phyloP scores from a whole-genome alignment of 768 basidiomycete species.

The Boletellus ananiceps region DNA sequence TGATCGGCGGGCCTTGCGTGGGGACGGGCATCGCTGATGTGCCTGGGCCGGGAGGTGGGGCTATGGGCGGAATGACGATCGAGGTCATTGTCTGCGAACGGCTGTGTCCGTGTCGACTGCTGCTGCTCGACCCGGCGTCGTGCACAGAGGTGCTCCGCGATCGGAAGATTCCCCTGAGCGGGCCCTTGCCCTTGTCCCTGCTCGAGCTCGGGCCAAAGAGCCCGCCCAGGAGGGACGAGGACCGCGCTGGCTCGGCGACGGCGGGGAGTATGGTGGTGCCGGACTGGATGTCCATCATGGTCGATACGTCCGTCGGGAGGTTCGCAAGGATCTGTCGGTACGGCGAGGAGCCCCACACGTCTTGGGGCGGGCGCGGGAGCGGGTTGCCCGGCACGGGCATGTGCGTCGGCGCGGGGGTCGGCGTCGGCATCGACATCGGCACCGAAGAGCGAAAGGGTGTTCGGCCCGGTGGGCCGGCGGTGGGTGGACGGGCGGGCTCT shows the following conservation, averaged over 20 bases:
- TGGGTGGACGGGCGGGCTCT: conserved; percentile 5
- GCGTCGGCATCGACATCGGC: conserved; percentile 4
- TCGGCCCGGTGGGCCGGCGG: conserved; percentile 6
- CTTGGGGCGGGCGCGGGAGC: conserved; percentile 57
- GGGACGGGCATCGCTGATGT: conserved; percentile 16
- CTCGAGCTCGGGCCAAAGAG: conserved; percentile 24
- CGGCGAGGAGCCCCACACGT: conserved; percentile 55
- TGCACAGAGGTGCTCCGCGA: conserved; percentile 34
- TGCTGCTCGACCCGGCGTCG: conserved; percentile 14
- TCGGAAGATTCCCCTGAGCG: conserved; percentile 42
- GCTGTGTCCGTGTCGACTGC: conserved; percentile 16
- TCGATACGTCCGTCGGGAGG: conserved; percentile 42
- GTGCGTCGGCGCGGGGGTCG: background rate
- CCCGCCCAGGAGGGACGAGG: conserved; percentile 16
- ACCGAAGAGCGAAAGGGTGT: conserved; percentile 11
- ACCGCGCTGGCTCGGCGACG: conserved; percentile 14
- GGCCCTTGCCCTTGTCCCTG: conserved; percentile 34
- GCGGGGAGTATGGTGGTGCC: background rate
- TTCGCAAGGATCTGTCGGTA: conserved; percentile 49
- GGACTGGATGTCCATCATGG: conserved; percentile 11
- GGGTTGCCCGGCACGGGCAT: conserved; percentile 40
- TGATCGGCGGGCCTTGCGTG: conserved; percentile 24
- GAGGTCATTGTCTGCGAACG: conserved; percentile 21
- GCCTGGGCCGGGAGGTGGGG: conserved; percentile 7
- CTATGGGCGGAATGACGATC: conserved; percentile 14